Evolutionary conservation across 2,329 filamentous ascomycete species (phyloP), one percentile per base, ranked within the genome.

Genomic region (Cordyceps fumosorosea): DNA sequence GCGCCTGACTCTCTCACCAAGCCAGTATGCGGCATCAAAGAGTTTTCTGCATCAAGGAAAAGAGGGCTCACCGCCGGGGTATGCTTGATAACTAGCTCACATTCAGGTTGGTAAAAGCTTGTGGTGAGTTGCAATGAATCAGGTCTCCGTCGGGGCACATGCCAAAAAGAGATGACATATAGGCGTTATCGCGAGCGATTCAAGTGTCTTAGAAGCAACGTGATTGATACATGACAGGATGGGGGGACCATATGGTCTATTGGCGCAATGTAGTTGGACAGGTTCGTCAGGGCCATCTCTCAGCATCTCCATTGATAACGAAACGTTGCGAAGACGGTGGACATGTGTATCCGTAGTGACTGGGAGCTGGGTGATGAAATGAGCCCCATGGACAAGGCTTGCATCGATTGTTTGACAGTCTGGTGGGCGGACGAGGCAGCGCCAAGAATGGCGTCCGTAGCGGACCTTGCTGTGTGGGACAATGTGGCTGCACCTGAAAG

Each of bases 1-100:
- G 48, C 16, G 34, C 57, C 48, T 60, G 57, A 60, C 57, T 60
- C 57, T 60, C 34, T 60, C 45, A 40, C 45, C 26, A 52, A 16
- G 6, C 20, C 29, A 29, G 11, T n/a, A 8, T 29, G 29, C 18
- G 47, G 16, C 16, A 22, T 52, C 22, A 12, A 16, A 18, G 37
- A 20, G 22, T 58, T 50, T n/a, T 20, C 29, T 20, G 42, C 54
- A 16, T n/a, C 12, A 5, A 5, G 42, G 16, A 44, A 20, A 18
- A 16, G 8, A 47, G n/a, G 44, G 44, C 44, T 47, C n/a, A 3
- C 14, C 10, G 40, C 16, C 40, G n/a, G 42, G 42, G 6, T 8
- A 37, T 37, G 12, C 12, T 2, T 37, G 34, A 37, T 29, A 7
- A 29, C 29, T 37, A 37, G 11, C 34, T 37, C 34, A 14, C 34